phyloP scores from a whole-genome alignment of 352 stramenopile species.

The Thalassiosira livingstoniorum region DNA sequence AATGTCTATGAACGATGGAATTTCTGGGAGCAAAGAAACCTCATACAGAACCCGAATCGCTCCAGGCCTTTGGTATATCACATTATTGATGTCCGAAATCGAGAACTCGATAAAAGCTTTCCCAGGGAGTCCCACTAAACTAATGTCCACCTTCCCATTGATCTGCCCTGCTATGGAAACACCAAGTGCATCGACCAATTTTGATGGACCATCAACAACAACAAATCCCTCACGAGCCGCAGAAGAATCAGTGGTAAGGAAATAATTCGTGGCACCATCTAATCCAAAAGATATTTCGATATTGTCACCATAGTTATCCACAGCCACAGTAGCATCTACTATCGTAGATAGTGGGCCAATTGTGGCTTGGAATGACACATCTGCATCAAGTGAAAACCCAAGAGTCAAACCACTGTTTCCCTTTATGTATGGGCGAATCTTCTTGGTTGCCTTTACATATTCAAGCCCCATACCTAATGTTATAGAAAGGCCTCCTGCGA shows the following conservation, averaged over 20 bases:
- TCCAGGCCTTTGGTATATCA: neutral
- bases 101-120: slow-evolving; percentile 19
- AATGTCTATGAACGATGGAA: slow-evolving; percentile 26
- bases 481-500: slow-evolving; percentile 36
- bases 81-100: slow-evolving; percentile 18
- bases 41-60: neutral
- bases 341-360: slow-evolving; percentile 48
- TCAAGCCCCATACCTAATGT: slow-evolving; percentile 45
- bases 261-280: slow-evolving; percentile 47
- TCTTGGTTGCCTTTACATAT: slow-evolving; percentile 23
- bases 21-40: neutral
- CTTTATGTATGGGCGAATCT: slow-evolving; percentile 46
- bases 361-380: slow-evolving; percentile 28
- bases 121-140: slow-evolving; percentile 12
- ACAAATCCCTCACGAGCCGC: slow-evolving; percentile 22
- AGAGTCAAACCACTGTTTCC: slow-evolving; percentile 44
- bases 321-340: slow-evolving; percentile 22
- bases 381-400: slow-evolving; percentile 25
- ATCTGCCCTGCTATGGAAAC: slow-evolving; percentile 33
- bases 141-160: slow-evolving; percentile 6
- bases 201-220: neutral
- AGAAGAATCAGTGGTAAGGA: slow-evolving; percentile 19
- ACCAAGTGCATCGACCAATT: slow-evolving; percentile 24
- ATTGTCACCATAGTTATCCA: slow-evolving; percentile 35
- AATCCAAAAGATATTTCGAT: slow-evolving; percentile 43